Conservation (phyloP, 1,284 basidiomycete genomes). For the Ustilago crameri region DNA sequence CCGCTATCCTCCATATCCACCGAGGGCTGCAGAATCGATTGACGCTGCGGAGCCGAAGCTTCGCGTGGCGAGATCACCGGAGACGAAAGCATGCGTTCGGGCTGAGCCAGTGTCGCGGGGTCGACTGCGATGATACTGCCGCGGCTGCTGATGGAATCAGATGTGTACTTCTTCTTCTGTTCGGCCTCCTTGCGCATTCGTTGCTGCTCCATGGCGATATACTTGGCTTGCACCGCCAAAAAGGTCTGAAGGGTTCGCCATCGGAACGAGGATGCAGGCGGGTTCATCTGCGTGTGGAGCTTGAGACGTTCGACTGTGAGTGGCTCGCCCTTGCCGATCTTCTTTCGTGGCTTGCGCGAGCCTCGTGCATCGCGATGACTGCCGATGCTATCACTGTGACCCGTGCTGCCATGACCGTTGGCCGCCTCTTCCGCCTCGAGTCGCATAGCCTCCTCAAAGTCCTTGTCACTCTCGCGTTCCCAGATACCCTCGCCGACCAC, state of each 20-base stretch:
- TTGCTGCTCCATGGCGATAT: conserved; percentile 69
- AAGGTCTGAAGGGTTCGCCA: conserved; percentile 72
- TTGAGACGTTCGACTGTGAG: conserved; percentile 74
- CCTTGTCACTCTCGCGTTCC: conserved; percentile 87
- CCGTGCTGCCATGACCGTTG: conserved; percentile 18
- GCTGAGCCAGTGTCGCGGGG: conserved; percentile 9
- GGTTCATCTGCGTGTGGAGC: conserved; percentile 81
- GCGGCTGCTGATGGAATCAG: conserved; percentile 30
- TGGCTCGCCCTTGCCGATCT: conserved; percentile 67
- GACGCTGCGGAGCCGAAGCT: conserved; percentile 21
- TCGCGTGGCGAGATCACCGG: conserved; percentile 41
- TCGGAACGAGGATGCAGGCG: conserved; percentile 71
- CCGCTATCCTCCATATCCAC: conserved; percentile 35
- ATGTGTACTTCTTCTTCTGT: conserved; percentile 16
- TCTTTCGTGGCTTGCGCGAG: conserved; percentile 72
- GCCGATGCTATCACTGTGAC: conserved; percentile 28
- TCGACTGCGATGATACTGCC: conserved; percentile 25
- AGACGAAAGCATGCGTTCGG: conserved; percentile 23
- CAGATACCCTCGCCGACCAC: conserved; percentile 87
- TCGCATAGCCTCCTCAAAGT: conserved; percentile 80
- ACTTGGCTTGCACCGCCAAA: conserved; percentile 71
- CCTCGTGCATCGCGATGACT: conserved; percentile 38
- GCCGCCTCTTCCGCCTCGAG: conserved; percentile 72
- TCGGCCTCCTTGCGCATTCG: conserved; percentile 42
- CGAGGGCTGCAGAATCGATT: conserved; percentile 22